These are phyloP conservation scores for Tuber umbilicatum DNA, from an alignment of 495 filamentous ascomycete genomes.

Conservation along the genomic window DNA sequence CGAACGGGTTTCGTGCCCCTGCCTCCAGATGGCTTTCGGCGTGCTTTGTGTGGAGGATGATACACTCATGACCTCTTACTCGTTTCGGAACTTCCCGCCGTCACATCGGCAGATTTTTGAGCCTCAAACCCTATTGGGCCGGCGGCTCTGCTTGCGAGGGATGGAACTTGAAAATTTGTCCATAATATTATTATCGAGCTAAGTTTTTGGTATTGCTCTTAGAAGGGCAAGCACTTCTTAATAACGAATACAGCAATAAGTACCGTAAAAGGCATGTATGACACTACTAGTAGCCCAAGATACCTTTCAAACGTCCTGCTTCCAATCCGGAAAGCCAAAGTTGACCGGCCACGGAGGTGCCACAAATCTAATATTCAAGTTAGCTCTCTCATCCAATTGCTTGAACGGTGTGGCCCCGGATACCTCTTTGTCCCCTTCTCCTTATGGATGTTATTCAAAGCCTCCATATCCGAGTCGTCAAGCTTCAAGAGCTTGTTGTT, in stretches of 20 bases:
- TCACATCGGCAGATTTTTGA: neutral
- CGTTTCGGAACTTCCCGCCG: neutral
- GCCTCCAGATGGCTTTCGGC: neutral
- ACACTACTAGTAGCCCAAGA: neutral
- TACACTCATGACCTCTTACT: neutral
- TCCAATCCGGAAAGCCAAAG: constrained; percentile 35
- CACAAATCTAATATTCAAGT: constrained; percentile 23
- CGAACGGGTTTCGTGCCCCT: neutral
- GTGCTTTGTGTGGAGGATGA: neutral
- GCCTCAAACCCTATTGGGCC: neutral
- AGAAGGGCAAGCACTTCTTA: neutral
- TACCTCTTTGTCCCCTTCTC: constrained; percentile 33
- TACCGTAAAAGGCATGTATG: neutral
- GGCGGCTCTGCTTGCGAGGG: neutral
- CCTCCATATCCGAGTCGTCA: constrained; percentile 41
- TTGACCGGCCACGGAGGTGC: constrained; percentile 32
- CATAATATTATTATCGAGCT: no score
- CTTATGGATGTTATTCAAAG: constrained; percentile 31
- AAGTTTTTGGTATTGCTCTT: neutral
- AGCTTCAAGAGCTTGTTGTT: constrained; percentile 42
- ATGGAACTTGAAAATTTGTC: neutral
- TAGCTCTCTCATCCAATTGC: neutral
- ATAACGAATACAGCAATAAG: neutral
- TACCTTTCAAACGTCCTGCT: constrained; percentile 16
- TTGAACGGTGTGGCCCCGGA: neutral